A percentile compares a stretch with the other conserved stretches of the same genome.
These are phyloP conservation scores for Theobroma cacao DNA, from an alignment of 345 rosid genomes.

Conservation along the genomic window DNA sequence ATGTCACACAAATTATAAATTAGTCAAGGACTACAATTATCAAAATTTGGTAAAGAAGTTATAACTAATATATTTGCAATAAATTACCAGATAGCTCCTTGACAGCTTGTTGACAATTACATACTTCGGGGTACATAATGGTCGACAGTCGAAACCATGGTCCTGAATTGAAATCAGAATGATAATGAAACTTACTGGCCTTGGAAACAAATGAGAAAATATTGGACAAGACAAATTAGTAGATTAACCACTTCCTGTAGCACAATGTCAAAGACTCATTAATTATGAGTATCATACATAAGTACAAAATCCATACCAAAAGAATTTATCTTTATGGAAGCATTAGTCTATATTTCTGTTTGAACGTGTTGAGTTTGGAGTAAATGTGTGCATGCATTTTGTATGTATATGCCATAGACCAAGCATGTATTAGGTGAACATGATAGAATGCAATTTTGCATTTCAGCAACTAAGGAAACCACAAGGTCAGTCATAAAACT, in stretches of 20 bases:
- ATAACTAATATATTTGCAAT: not conserved
- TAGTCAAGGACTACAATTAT: not conserved
- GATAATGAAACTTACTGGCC: not conserved
- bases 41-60: not conserved
- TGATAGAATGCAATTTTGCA: not conserved
- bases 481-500: not conserved
- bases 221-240: not conserved
- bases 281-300: not conserved
- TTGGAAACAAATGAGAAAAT: not conserved
- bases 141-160: slow-evolving; percentile 85
- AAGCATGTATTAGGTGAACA: not conserved
- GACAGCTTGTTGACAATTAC: slow-evolving; percentile 50
- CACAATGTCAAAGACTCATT: not conserved
- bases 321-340: not conserved
- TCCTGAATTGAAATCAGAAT: slow-evolving; percentile 40
- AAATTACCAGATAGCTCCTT: slow-evolving; percentile 61
- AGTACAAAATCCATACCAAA: not conserved
- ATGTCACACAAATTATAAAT: slow-evolving; percentile 15
- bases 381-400: not conserved
- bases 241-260: not conserved
- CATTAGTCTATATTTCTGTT: not conserved
- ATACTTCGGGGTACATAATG: slow-evolving; percentile 66
- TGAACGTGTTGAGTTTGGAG: not conserved
- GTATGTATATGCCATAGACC: not conserved
- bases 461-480: not conserved